phyloP scores from a whole-genome alignment of 371 early-diverging fungal species.

The Mucor sp. region DNA sequence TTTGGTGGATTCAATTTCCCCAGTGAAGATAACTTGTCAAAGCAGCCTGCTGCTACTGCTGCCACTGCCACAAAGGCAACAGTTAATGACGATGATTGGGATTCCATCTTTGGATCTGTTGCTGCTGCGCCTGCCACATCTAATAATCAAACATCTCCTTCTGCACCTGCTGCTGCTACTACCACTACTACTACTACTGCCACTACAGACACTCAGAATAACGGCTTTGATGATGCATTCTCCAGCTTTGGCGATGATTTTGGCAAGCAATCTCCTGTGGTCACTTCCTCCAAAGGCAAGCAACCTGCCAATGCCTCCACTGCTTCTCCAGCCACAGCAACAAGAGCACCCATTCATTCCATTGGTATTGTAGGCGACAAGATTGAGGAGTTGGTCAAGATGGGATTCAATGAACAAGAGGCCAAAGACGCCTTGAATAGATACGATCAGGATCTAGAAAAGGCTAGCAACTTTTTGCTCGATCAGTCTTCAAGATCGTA shows the following conservation, averaged over 20 bases:
- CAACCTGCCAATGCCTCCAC: constrained; percentile 1
- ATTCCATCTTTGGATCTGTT: constrained; percentile 46
- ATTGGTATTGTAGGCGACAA: constrained; percentile 27
- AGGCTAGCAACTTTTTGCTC: constrained; percentile 71
- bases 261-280: constrained; percentile 12
- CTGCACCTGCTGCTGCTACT: background rate
- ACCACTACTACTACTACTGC: background rate
- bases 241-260: constrained; percentile 28
- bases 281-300: background rate
- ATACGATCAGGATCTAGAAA: constrained; percentile 69
- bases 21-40: constrained; percentile 1
- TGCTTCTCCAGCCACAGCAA: background rate
- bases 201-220: background rate
- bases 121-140: background rate
- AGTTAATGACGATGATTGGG: constrained; percentile 38
- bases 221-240: constrained; percentile 41
- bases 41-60: background rate
- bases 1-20: constrained; percentile 41
- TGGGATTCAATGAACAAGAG: constrained; percentile 66
- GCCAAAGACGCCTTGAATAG: constrained; percentile 67
- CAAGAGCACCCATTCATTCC: constrained; percentile 11
- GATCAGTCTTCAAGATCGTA: constrained; percentile 39
- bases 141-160: background rate
- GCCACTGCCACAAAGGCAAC: background rate
- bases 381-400: constrained; percentile 54